phyloP scores from a whole-genome alignment of 2,329 filamentous ascomycete species.

The Apiospora hydei region DNA sequence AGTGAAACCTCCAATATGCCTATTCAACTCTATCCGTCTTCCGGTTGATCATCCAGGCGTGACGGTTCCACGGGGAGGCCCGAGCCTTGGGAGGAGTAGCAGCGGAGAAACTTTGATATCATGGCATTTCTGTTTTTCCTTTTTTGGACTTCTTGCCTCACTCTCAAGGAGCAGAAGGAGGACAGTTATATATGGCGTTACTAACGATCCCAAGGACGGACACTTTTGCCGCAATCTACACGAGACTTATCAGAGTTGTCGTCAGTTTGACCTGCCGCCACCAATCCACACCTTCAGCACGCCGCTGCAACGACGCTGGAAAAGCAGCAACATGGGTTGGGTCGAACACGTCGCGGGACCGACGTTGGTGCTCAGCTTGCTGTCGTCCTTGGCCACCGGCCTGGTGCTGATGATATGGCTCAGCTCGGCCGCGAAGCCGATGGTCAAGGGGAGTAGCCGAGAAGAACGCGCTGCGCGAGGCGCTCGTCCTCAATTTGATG shows the following conservation, averaged over 20 bases:
- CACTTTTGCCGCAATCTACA: neutral
- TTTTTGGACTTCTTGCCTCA: neutral
- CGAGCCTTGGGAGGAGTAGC: slow-evolving; percentile 4
- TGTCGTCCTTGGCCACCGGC: slow-evolving; percentile 27
- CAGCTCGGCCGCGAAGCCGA: slow-evolving; percentile 5
- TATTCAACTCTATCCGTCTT: slow-evolving; percentile 5
- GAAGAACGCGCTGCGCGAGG: slow-evolving; percentile 27
- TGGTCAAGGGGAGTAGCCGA: slow-evolving; percentile 13
- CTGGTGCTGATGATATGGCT: slow-evolving; percentile 27
- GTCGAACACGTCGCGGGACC: slow-evolving; percentile 21
- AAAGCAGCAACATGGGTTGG: slow-evolving; percentile 6
- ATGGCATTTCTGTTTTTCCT: neutral
- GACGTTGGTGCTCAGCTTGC: slow-evolving; percentile 26
- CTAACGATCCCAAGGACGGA: neutral
- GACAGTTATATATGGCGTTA: neutral
- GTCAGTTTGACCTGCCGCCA: neutral
- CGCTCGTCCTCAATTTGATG: slow-evolving; percentile 28
- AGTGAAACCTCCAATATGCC: slow-evolving; percentile 8
- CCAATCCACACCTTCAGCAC: neutral
- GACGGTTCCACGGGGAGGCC: neutral
- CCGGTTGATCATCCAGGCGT: slow-evolving; percentile 11
- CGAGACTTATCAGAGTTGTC: slow-evolving; percentile 17
- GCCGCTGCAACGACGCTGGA: neutral
- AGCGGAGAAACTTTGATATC: neutral
- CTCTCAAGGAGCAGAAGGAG: neutral